Conservation (phyloP, 2,329 filamentous ascomycete genomes). For the Cordyceps cicadae region DNA sequence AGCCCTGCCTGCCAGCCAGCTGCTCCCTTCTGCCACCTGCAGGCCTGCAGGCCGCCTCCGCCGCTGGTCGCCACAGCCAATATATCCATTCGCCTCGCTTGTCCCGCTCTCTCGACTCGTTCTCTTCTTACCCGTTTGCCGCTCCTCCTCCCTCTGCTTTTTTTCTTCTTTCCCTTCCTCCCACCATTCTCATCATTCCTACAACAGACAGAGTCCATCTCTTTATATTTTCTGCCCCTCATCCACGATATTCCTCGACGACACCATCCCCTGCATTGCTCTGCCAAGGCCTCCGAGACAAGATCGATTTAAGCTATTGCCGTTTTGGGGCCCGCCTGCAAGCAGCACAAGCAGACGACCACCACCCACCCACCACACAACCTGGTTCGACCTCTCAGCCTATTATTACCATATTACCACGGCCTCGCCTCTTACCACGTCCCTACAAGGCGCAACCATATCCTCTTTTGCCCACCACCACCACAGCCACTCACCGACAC, state of each 20-base stretch:
- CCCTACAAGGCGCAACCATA: slow-evolving; percentile 1
- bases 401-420: background rate
- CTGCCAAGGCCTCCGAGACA: slow-evolving; percentile 6
- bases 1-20: background rate
- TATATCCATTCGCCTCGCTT: background rate
- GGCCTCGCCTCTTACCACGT: background rate
- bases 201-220: background rate
- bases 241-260: background rate
- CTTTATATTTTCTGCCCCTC: background rate
- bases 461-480: background rate
- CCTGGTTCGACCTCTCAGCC: background rate
- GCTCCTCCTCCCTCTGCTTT: background rate
- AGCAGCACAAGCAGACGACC: background rate
- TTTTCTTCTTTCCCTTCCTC: too few relatives aligned
- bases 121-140: slow-evolving; percentile 5
- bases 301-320: slow-evolving; percentile 3
- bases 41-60: too few relatives aligned
- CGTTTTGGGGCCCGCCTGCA: slow-evolving; percentile 2
- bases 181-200: background rate
- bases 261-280: background rate
- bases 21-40: background rate
- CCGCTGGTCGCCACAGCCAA: background rate
- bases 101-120: slow-evolving; percentile 3
- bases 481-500: background rate
- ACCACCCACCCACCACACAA: background rate